Evolutionary conservation across 495 filamentous ascomycete species (phyloP).

Genomic region (Pyrenula aspistea): DNA sequence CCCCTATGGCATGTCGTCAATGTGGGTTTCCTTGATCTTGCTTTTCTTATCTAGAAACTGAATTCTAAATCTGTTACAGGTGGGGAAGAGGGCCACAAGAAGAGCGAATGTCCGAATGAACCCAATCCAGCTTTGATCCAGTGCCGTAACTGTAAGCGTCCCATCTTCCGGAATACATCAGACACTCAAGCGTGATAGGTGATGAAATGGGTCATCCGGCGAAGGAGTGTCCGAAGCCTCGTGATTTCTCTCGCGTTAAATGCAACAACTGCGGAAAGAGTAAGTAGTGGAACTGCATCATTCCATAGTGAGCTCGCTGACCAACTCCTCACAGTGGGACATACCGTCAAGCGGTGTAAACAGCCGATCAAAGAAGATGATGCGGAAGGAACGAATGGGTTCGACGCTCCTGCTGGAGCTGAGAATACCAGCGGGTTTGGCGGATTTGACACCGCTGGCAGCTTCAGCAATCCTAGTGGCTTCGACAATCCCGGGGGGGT

Average conservation of each 20-base stretch:
- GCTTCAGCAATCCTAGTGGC: slow-evolving; percentile 3
- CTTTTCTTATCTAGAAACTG: not conserved
- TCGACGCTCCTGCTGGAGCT: slow-evolving; percentile 2
- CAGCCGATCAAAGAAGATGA: slow-evolving; percentile 23
- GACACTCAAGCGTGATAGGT: not conserved
- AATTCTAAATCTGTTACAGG: not conserved
- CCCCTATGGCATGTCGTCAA: not conserved
- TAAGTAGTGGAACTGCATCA: slow-evolving; percentile 19
- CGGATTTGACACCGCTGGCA: not conserved
- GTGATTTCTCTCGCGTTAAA: slow-evolving; percentile 43
- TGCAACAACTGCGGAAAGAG: slow-evolving; percentile 66
- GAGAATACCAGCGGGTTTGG: slow-evolving; percentile 2
- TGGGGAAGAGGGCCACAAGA: slow-evolving; percentile 23
- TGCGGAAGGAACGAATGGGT: not conserved
- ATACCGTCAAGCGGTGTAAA: slow-evolving; percentile 51
- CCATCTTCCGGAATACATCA: not conserved
- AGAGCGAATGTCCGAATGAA: slow-evolving; percentile 29
- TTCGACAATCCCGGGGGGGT: slow-evolving; percentile 1
- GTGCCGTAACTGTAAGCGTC: not conserved
- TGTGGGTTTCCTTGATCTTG: not conserved
- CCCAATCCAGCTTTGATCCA: slow-evolving; percentile 18
- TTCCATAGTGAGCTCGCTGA: not conserved
- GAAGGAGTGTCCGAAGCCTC: slow-evolving; percentile 58
- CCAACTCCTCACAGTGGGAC: slow-evolving; percentile 42
- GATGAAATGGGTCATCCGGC: slow-evolving; percentile 45